Evolutionary conservation across 305 asterid genomes (phyloP).

Genomic region (Andrographis paniculata): DNA sequence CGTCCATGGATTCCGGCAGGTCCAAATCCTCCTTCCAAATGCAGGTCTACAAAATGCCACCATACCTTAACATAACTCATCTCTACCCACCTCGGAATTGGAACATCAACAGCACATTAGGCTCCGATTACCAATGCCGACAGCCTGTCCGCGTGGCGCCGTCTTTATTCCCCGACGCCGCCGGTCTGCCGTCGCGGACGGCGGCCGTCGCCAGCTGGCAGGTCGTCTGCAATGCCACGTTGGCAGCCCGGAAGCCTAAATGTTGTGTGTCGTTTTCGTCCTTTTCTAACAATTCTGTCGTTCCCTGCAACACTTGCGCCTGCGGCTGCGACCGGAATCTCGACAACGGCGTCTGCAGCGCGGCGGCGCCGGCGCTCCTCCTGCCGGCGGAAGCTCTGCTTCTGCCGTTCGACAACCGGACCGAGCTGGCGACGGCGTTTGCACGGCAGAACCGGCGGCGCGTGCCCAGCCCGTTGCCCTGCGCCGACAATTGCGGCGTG

Average conservation of each 20-base stretch:
- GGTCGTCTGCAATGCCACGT: constrained; percentile 47
- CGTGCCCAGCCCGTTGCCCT: constrained; percentile 57
- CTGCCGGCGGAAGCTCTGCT: constrained; percentile 54
- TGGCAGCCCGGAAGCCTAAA: constrained; percentile 25
- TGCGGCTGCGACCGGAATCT: constrained; percentile 43
- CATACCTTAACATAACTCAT: constrained; percentile 38
- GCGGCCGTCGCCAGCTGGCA: constrained; percentile 62
- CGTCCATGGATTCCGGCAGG: constrained; percentile 36
- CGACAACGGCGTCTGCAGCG: constrained; percentile 29
- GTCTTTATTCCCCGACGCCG: constrained; percentile 39
- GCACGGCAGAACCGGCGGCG: constrained; percentile 13
- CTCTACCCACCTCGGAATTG: constrained; percentile 61
- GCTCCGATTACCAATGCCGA: constrained; percentile 41
- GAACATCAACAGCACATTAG: constrained; percentile 39
- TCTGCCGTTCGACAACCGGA: constrained; percentile 61
- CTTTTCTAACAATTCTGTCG: constrained; percentile 52
- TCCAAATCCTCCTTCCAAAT: constrained; percentile 51
- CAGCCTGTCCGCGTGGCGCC: constrained; percentile 54
- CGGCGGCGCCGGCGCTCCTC: constrained; percentile 39
- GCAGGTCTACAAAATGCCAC: constrained; percentile 76
- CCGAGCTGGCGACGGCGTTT: constrained; percentile 23
- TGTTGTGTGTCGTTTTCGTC: constrained; percentile 79
- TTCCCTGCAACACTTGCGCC: constrained; percentile 79
- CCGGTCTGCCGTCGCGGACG: constrained; percentile 38
- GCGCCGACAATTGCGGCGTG: constrained; percentile 63